These are phyloP conservation scores for Xylariaceae sp. DNA, from an alignment of 2,329 filamentous ascomycete species.

Conservation along the genomic window DNA sequence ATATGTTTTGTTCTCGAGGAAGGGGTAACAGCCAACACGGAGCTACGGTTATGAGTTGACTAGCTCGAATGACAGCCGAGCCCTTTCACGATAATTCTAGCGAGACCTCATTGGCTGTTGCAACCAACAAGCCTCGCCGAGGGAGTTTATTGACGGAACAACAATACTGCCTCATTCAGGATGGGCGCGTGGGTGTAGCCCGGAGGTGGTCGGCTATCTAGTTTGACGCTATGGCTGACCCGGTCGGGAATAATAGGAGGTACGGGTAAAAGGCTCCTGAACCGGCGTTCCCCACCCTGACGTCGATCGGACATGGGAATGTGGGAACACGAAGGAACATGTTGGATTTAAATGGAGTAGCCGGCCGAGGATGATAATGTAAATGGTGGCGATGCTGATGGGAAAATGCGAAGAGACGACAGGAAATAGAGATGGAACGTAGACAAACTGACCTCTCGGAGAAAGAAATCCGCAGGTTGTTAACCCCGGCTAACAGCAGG, in stretches of 20 bases:
- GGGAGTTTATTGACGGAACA: neutral
- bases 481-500: neutral
- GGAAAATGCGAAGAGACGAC: neutral
- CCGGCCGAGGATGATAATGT: neutral
- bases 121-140: slow-evolving; percentile 14
- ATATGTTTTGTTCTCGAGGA: slow-evolving; percentile 17
- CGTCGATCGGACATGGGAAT: neutral
- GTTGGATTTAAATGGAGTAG: neutral
- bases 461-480: neutral
- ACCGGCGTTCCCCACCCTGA: slow-evolving; percentile 7
- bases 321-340: neutral
- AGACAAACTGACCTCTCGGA: slow-evolving; percentile 14
- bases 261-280: neutral
- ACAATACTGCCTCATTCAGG: slow-evolving; percentile 16
- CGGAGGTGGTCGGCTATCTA: slow-evolving; percentile 17
- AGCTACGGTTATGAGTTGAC: slow-evolving; percentile 15
- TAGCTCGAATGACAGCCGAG: slow-evolving; percentile 6
- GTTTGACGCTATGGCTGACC: slow-evolving; percentile 21
- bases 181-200: slow-evolving; percentile 13
- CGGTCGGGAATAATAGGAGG: slow-evolving; percentile 27
- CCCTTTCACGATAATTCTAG: slow-evolving; percentile 9
- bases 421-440: neutral
- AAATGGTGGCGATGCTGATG: neutral
- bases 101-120: slow-evolving; percentile 19
- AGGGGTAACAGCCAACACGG: slow-evolving; percentile 5